Evolutionary conservation across 2,329 filamentous ascomycete species (phyloP).

Genomic region (Fusarium longipes): DNA sequence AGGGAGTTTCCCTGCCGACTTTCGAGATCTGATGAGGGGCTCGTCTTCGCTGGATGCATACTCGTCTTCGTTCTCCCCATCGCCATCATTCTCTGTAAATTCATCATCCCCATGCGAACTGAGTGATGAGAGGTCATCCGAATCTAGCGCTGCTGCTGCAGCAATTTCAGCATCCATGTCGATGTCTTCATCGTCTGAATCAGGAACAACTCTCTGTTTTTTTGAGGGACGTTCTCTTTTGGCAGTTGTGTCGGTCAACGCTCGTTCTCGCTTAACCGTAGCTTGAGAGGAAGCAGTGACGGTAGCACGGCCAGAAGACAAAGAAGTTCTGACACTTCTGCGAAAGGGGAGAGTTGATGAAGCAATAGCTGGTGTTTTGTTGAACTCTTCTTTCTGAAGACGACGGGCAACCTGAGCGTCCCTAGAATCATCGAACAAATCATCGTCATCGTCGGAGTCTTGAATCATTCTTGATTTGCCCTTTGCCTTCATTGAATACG

Average conservation of each 20-base stretch:
- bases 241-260: slow-evolving; percentile 33
- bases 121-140: slow-evolving; percentile 15
- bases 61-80: slow-evolving; percentile 25
- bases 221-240: slow-evolving; percentile 46
- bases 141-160: slow-evolving; percentile 36
- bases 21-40: slow-evolving; percentile 32
- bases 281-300: slow-evolving; percentile 12
- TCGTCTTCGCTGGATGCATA: slow-evolving; percentile 47
- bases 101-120: slow-evolving; percentile 30
- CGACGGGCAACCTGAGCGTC: slow-evolving; percentile 51
- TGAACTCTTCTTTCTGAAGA: slow-evolving; percentile 51
- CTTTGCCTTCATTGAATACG: slow-evolving; percentile 61
- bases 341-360: slow-evolving; percentile 24
- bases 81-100: slow-evolving; percentile 35
- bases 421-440: slow-evolving; percentile 40
- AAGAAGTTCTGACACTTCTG: slow-evolving; percentile 24
- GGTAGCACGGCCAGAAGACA: slow-evolving; percentile 2
- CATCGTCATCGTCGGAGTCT: slow-evolving; percentile 55
- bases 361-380: slow-evolving; percentile 16
- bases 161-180: slow-evolving; percentile 51
- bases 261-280: slow-evolving; percentile 44
- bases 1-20: slow-evolving; percentile 15
- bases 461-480: slow-evolving; percentile 55
- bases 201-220: slow-evolving; percentile 46
- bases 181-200: slow-evolving; percentile 49